Percentiles rank a stretch among this genome's conserved stretches.
These are phyloP conservation scores for Nymphaea thermarum DNA, from an alignment of 164 flowering plant species.

Conservation along the genomic window DNA sequence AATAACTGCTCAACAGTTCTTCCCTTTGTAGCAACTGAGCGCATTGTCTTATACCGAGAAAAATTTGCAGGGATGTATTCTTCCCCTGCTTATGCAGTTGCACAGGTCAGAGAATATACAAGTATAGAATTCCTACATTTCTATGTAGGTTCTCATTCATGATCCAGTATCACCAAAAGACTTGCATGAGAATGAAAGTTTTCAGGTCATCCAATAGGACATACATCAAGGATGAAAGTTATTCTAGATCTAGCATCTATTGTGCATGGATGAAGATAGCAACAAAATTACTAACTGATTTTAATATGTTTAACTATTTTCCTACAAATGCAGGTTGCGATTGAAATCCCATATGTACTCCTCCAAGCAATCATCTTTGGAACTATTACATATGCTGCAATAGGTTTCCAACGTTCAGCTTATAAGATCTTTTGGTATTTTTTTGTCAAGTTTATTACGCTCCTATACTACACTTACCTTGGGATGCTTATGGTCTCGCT, in stretches of 20 bases:
- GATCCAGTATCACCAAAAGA: too few species aligned
- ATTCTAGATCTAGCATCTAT: not conserved
- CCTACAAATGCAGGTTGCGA: constrained; percentile 15
- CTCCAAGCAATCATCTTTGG: constrained; percentile 20
- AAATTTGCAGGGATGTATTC: constrained; percentile 47
- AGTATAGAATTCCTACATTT: not conserved
- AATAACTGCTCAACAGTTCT: constrained; percentile 28
- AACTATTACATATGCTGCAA: constrained; percentile 27
- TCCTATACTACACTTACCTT: constrained; percentile 24
- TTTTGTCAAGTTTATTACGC: constrained; percentile 21
- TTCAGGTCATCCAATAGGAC: too few species aligned
- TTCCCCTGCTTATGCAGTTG: constrained; percentile 32
- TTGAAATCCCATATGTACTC: constrained; percentile 29
- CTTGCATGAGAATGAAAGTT: too few species aligned
- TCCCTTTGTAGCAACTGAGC: constrained; percentile 30
- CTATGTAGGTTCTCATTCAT: not conserved
- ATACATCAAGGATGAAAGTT: too few species aligned
- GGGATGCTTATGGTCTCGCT: constrained; percentile 30
- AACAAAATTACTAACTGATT: not conserved
- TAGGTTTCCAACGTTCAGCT: constrained; percentile 22
- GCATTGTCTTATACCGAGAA: constrained; percentile 32
- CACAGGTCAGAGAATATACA: constrained; percentile 23
- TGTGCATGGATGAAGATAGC: not conserved
- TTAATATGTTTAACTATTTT: not conserved
- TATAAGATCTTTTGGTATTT: constrained; percentile 30